Conservation (phyloP, 495 filamentous ascomycete genomes). For the Entonaema liquescens region DNA sequence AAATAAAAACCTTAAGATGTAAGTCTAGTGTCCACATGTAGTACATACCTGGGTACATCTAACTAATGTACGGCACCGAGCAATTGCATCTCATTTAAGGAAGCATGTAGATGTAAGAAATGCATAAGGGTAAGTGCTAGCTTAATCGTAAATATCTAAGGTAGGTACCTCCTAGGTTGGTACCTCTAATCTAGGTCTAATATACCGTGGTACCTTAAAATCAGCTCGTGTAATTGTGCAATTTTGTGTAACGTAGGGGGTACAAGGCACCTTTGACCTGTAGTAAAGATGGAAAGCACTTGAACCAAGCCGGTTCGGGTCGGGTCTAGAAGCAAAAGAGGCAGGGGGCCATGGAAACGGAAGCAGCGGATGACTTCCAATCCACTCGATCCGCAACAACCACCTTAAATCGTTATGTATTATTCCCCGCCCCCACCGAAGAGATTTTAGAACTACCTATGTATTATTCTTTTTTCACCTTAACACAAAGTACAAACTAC, state of each 20-base stretch:
- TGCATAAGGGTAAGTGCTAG: not conserved
- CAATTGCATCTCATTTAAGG: too few relatives aligned
- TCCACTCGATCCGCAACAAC: conserved; percentile 27
- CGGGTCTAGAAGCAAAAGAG: conserved; percentile 30
- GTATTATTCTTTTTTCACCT: not conserved
- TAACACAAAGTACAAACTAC: not conserved
- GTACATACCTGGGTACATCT: too few relatives aligned
- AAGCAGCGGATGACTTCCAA: conserved; percentile 39
- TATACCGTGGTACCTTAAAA: not conserved
- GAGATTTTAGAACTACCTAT: not conserved
- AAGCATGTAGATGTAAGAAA: not conserved
- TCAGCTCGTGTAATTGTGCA: not conserved
- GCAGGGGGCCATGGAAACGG: conserved; percentile 18
- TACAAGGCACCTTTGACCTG: not conserved
- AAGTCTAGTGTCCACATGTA: too few relatives aligned
- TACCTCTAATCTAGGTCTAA: too few relatives aligned
- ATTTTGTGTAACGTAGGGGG: conserved; percentile 19
- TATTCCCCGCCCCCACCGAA: conserved; percentile 32
- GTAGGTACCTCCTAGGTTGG: not conserved
- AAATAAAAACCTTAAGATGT: too few relatives aligned
- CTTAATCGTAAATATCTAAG: not conserved
- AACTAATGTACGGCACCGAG: too few relatives aligned
- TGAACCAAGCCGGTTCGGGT: conserved; percentile 32
- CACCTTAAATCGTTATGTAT: not conserved
- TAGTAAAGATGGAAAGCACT: conserved; percentile 4